Percentiles rank a stretch among this genome's conserved stretches.
Conservation (phyloP, 495 filamentous ascomycete genomes). For the Penicillium steckii region DNA sequence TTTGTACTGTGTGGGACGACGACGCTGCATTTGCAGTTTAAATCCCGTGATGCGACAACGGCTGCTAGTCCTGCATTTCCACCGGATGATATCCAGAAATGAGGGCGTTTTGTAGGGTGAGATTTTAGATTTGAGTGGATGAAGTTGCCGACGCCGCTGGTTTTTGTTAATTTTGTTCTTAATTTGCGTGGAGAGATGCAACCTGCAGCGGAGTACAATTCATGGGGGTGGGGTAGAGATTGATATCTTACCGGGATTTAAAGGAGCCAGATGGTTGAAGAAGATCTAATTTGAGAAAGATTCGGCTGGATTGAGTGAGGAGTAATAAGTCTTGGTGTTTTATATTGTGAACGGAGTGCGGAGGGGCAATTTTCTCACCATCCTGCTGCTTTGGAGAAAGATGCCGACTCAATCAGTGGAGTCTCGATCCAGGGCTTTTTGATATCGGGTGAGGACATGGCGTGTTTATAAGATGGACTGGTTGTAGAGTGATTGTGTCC, state of each 20-base stretch:
- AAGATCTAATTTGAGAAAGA: slow-evolving; percentile 89
- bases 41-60: slow-evolving; percentile 64
- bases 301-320: slow-evolving; percentile 46
- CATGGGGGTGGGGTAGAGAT: background rate
- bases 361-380: slow-evolving; percentile 50
- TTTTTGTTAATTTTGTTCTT: background rate
- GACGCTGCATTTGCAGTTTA: slow-evolving; percentile 67
- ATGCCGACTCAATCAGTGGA: slow-evolving; percentile 64
- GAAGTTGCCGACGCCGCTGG: slow-evolving; percentile 73
- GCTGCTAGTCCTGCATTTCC: slow-evolving; percentile 95
- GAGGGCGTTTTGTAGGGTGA: slow-evolving; percentile 38
- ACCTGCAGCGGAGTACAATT: too few relatives aligned
- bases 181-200: too few relatives aligned
- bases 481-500: background rate
- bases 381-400: slow-evolving; percentile 65
- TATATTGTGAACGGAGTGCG: background rate
- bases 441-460: slow-evolving; percentile 15
- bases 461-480: background rate
- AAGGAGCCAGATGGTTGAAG: slow-evolving; percentile 90
- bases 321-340: background rate
- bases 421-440: slow-evolving; percentile 66
- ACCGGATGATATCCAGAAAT: slow-evolving; percentile 83
- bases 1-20: slow-evolving; percentile 70
- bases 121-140: slow-evolving; percentile 53
- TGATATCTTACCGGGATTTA: slow-evolving; percentile 68